These are phyloP conservation scores for Melastoma malabathricum DNA, from an alignment of 345 rosid genomes.

Conservation along the genomic window DNA sequence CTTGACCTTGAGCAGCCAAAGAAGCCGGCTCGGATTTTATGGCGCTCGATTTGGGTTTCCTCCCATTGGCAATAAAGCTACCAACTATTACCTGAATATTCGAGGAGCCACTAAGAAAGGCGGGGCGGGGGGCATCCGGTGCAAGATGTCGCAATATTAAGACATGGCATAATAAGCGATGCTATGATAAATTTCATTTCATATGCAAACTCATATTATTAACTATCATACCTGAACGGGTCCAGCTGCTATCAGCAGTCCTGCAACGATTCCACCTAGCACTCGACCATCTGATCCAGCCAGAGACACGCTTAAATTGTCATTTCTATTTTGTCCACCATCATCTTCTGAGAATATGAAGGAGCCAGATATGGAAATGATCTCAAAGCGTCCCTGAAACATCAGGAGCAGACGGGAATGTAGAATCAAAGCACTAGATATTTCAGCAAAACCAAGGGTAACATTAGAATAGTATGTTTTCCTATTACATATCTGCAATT, in stretches of 20 bases:
- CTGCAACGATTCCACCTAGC: constrained; percentile 75
- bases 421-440: neutral
- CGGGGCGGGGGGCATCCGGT: neutral
- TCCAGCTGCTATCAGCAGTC: constrained; percentile 63
- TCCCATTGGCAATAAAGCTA: constrained; percentile 61
- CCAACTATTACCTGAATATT: constrained; percentile 64
- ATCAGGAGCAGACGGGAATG: constrained; percentile 2
- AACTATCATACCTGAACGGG: constrained; percentile 51
- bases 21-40: constrained; percentile 38
- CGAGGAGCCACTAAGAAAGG: neutral
- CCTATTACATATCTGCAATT: too few relatives aligned
- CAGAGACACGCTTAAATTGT: constrained; percentile 57
- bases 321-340: constrained; percentile 27
- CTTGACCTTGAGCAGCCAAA: constrained; percentile 14
- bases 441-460: too few relatives aligned
- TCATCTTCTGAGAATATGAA: constrained; percentile 40
- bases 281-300: constrained; percentile 68
- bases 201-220: too few relatives aligned
- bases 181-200: too few relatives aligned
- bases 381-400: constrained; percentile 75
- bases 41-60: constrained; percentile 25
- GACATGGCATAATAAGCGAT: too few relatives aligned
- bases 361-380: constrained; percentile 70
- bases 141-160: too few relatives aligned
- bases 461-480: too few relatives aligned